Evolutionary conservation across 1,139 yeast genomes (phyloP).

Genomic region (Diutina sp.): DNA sequence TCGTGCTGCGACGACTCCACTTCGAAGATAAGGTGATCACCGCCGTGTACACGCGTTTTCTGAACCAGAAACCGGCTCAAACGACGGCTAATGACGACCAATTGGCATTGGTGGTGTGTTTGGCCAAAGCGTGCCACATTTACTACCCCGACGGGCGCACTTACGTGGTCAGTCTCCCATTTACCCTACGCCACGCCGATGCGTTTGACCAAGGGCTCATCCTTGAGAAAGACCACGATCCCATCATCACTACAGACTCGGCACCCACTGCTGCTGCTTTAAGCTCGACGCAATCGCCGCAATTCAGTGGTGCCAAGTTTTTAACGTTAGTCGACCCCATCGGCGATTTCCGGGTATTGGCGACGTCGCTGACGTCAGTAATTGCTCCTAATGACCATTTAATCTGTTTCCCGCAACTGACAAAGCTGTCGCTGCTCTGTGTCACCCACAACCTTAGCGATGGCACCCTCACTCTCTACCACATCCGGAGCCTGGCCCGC

Average conservation of each 20-base stretch:
- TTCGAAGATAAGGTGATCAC: constrained; percentile 19
- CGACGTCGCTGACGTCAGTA: constrained; percentile 59
- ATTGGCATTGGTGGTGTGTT: constrained; percentile 34
- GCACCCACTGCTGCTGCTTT: background rate
- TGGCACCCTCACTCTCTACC: constrained; percentile 32
- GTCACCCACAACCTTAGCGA: constrained; percentile 40
- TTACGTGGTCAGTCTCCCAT: constrained; percentile 52
- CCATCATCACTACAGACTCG: constrained; percentile 1
- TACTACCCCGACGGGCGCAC: constrained; percentile 47
- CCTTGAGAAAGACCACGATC: constrained; percentile 33
- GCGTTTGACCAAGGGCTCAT: constrained; percentile 55
- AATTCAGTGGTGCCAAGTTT: constrained; percentile 13
- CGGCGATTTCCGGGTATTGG: constrained; percentile 52
- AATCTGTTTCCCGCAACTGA: constrained; percentile 32
- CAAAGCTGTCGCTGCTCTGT: constrained; percentile 27
- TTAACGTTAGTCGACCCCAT: constrained; percentile 58
- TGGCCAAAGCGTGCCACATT: constrained; percentile 38
- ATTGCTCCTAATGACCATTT: constrained; percentile 48
- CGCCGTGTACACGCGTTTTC: background rate
- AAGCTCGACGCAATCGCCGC: constrained; percentile 8
- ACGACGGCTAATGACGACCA: background rate
- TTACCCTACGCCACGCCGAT: constrained; percentile 40
- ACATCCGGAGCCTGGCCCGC: constrained; percentile 30
- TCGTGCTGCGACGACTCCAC: constrained; percentile 33
- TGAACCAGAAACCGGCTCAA: background rate